Conservation (phyloP, 805 yeast genomes). For the Jamesozyma jinghongensis region DNA sequence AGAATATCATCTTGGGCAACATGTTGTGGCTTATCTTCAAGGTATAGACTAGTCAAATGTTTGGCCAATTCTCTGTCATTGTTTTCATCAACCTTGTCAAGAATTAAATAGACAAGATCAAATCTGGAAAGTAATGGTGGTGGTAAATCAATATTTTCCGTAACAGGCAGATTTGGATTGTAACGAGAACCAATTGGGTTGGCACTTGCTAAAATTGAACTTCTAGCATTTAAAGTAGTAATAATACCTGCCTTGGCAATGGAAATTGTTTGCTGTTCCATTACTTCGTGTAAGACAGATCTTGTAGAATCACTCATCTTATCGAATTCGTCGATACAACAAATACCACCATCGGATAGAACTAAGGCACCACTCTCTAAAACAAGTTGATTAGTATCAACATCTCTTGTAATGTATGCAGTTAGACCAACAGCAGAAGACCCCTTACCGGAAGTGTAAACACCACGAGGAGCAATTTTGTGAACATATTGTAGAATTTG, state of each 20-base stretch:
- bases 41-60: slow-evolving; percentile 84
- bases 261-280: slow-evolving; percentile 98
- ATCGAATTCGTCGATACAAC: slow-evolving; percentile 98
- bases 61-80: slow-evolving; percentile 79
- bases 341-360: slow-evolving; percentile 93
- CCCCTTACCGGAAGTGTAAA: slow-evolving; percentile 97
- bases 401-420: slow-evolving; percentile 90
- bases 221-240: slow-evolving; percentile 92
- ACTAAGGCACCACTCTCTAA: slow-evolving; percentile 95
- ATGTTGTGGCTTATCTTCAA: slow-evolving; percentile 75
- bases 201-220: slow-evolving; percentile 92
- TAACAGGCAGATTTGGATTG: slow-evolving; percentile 90
- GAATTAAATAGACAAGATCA: slow-evolving; percentile 83
- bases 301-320: slow-evolving; percentile 93
- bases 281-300: slow-evolving; percentile 93
- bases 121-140: slow-evolving; percentile 93
- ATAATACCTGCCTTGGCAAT: slow-evolving; percentile 98
- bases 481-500: slow-evolving; percentile 92
- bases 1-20: slow-evolving; percentile 60
- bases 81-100: slow-evolving; percentile 85
- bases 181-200: slow-evolving; percentile 95
- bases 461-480: slow-evolving; percentile 95
- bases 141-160: slow-evolving; percentile 90
- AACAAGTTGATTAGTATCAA: slow-evolving; percentile 87
- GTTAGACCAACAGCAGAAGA: slow-evolving; percentile 98